Evolutionary conservation across 2,329 filamentous ascomycete species (phyloP).

Genomic region (Penicillium olsonii): DNA sequence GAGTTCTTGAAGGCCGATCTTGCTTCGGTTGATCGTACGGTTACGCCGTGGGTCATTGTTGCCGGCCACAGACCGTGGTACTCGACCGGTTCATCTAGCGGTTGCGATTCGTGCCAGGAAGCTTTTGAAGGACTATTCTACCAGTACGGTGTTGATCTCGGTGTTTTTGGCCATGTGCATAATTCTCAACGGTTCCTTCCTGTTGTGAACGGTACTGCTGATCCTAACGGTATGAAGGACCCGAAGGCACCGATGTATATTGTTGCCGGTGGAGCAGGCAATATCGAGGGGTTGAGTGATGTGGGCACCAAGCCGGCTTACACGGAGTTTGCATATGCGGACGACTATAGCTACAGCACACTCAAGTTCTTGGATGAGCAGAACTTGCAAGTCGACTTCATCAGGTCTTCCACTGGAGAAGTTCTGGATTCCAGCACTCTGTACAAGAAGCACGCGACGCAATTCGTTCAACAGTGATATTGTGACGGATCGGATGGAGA

Average conservation of each 20-base stretch:
- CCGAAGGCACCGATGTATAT: conserved; percentile 61
- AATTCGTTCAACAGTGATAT: conserved; percentile 55
- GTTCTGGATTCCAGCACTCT: conserved; percentile 51
- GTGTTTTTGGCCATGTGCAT: conserved; percentile 60
- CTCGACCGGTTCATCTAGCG: conserved; percentile 33
- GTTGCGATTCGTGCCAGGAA: conserved; percentile 51
- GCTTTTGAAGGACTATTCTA: conserved; percentile 59
- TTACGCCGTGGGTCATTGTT: conserved; percentile 58
- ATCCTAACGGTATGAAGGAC: conserved; percentile 48
- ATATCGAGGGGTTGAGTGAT: conserved; percentile 54
- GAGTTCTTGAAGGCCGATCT: conserved; percentile 59
- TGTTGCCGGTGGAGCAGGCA: conserved; percentile 58
- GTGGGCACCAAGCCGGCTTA: conserved; percentile 47
- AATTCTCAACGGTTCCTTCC: conserved; percentile 57
- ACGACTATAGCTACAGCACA: conserved; percentile 55
- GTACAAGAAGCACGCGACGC: conserved; percentile 51
- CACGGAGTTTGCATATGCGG: conserved; percentile 40
- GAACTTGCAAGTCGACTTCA: conserved; percentile 54
- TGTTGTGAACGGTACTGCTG: conserved; percentile 34
- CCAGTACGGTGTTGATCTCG: conserved; percentile 60
- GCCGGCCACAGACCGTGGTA: conserved; percentile 53
- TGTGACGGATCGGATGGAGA: not conserved
- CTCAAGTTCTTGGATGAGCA: conserved; percentile 50
- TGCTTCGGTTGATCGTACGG: conserved; percentile 55
- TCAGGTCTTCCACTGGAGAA: conserved; percentile 51